phyloP scores from a whole-genome alignment of 108 stramenopile species.

The Discostella pseudostelligera region DNA sequence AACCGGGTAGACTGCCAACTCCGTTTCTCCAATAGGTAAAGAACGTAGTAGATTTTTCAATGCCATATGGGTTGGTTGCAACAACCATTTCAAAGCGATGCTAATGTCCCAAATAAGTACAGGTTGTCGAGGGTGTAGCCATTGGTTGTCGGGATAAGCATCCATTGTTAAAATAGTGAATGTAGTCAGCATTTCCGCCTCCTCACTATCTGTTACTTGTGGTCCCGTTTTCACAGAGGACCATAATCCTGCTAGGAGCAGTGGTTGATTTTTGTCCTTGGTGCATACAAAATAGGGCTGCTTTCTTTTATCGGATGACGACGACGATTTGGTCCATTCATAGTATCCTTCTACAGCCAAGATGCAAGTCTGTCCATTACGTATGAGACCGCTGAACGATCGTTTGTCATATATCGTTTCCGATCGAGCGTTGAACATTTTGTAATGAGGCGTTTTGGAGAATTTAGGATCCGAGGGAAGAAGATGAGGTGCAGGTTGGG shows the following conservation, averaged over 20 bases:
- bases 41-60: constrained; percentile 33
- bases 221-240: constrained; percentile 56
- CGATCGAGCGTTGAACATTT: constrained; percentile 81
- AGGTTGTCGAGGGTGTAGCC: constrained; percentile 78
- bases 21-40: constrained; percentile 9
- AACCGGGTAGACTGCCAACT: constrained; percentile 28
- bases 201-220: constrained; percentile 8
- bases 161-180: constrained; percentile 82
- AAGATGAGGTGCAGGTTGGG: constrained; percentile 22
- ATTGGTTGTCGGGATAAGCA: constrained; percentile 50
- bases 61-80: constrained; percentile 42
- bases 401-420: constrained; percentile 73
- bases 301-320: constrained; percentile 44
- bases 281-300: constrained; percentile 77
- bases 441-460: constrained; percentile 53
- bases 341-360: constrained; percentile 83
- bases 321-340: constrained; percentile 61
- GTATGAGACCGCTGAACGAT: constrained; percentile 56
- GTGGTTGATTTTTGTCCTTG: constrained; percentile 17
- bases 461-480: constrained; percentile 51
- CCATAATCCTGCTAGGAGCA: constrained; percentile 75
- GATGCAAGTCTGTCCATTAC: constrained; percentile 55
- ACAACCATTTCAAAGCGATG: constrained; percentile 63
- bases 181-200: constrained; percentile 52
- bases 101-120: constrained; percentile 59